Percentiles rank a stretch among this genome's conserved stretches.
Evolutionary conservation across 768 basidiomycete genomes (phyloP).

Genomic region (Xerocomus spinulosus): DNA sequence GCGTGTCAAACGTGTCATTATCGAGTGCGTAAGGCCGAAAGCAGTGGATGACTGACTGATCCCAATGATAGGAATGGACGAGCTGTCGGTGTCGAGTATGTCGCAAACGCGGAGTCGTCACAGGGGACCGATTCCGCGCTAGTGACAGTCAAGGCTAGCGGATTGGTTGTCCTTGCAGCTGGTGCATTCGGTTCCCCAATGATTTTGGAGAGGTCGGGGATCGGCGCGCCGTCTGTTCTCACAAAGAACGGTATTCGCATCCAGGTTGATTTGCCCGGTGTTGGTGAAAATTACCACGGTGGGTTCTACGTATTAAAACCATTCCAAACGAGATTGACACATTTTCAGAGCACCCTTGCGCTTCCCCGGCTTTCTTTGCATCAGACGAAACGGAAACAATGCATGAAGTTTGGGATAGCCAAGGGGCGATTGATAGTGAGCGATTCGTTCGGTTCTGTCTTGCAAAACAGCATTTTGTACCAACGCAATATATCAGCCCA

Average conservation of each 20-base stretch:
- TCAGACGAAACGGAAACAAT: conserved; percentile 45
- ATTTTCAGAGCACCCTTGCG: conserved; percentile 27
- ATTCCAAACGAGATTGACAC: too few relatives aligned
- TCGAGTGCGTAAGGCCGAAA: conserved; percentile 28
- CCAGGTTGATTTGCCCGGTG: conserved; percentile 65
- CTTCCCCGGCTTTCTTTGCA: conserved; percentile 22
- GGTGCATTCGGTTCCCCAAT: conserved; percentile 55
- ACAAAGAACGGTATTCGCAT: conserved; percentile 41
- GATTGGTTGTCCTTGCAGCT: conserved; percentile 46
- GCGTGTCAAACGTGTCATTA: conserved; percentile 33
- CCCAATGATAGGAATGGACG: conserved; percentile 26
- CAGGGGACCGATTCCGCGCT: conserved; percentile 9
- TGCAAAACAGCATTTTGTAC: too few relatives aligned
- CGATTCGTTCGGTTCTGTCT: conserved; percentile 11
- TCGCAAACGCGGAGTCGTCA: conserved; percentile 23
- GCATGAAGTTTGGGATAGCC: conserved; percentile 40
- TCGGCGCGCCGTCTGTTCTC: conserved; percentile 53
- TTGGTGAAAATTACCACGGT: conserved; percentile 69
- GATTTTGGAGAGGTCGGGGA: conserved; percentile 62
- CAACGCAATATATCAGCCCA: conserved; percentile 18
- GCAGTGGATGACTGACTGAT: background rate
- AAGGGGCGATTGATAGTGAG: conserved; percentile 37
- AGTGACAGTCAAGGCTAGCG: conserved; percentile 26
- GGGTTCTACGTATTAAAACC: background rate
- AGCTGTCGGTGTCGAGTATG: conserved; percentile 38